A percentile compares a stretch with the other conserved stretches of the same genome.
Conservation (phyloP, 768 basidiomycete species). For the Cystofilobasidium ferigula region DNA sequence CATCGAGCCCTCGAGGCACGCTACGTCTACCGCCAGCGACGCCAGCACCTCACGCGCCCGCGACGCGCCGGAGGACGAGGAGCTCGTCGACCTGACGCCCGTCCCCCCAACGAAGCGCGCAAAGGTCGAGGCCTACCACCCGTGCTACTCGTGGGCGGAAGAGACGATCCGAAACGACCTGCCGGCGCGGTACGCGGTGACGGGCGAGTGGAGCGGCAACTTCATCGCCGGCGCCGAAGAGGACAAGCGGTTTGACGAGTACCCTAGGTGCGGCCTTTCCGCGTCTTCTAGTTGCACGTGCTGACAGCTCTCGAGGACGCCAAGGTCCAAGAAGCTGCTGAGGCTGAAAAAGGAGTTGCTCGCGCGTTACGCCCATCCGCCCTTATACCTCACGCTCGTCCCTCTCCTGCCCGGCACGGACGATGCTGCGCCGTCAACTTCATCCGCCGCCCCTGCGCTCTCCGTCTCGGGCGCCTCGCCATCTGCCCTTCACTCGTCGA, state of each 20-base stretch:
- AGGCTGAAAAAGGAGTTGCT: slow-evolving; percentile 72
- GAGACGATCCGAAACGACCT: slow-evolving; percentile 96
- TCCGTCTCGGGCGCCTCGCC: not conserved
- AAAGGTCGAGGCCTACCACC: slow-evolving; percentile 13
- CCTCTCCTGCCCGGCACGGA: slow-evolving; percentile 41
- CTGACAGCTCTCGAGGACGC: slow-evolving; percentile 50
- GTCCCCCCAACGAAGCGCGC: slow-evolving; percentile 5
- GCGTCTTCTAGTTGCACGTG: not conserved
- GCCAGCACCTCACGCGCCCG: not conserved
- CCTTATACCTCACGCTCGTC: slow-evolving; percentile 42
- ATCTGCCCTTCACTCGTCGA: not conserved
- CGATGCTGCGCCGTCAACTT: slow-evolving; percentile 39
- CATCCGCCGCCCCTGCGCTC: slow-evolving; percentile 32
- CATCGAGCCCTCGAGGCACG: not conserved
- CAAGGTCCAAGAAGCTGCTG: slow-evolving; percentile 81
- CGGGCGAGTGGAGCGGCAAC: slow-evolving; percentile 88
- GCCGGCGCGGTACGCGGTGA: slow-evolving; percentile 75
- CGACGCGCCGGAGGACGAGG: too few species aligned
- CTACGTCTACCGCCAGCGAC: not conserved
- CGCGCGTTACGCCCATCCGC: slow-evolving; percentile 55
- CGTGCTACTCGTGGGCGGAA: slow-evolving; percentile 47
- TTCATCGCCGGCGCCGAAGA: slow-evolving; percentile 83
- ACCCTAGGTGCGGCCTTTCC: slow-evolving; percentile 12
- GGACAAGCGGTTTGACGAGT: slow-evolving; percentile 89
- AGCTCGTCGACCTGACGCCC: slow-evolving; percentile 6